phyloP scores from a whole-genome alignment of 257 asterid genomes.

The Paulownia fortunei region DNA sequence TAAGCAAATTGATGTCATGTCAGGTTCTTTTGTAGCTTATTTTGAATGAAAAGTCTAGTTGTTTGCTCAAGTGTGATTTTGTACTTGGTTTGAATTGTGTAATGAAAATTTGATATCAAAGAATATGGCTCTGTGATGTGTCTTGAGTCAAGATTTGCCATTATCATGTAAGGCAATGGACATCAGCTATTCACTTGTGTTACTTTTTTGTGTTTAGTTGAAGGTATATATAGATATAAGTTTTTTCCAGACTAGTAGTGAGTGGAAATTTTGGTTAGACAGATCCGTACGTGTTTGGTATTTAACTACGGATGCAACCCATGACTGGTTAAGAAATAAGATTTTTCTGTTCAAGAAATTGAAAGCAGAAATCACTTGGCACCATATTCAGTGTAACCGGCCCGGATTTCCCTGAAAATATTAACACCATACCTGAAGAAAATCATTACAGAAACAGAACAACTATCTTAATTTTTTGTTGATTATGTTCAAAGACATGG shows the following conservation, averaged over 20 bases:
- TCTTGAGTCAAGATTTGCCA: neutral
- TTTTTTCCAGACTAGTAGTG: neutral
- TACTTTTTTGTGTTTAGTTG: constrained; percentile 20
- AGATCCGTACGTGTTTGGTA: neutral
- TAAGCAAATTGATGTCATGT: neutral
- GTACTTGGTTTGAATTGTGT: too few species aligned
- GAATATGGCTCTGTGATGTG: neutral
- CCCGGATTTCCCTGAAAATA: too few species aligned
- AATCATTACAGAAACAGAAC: neutral
- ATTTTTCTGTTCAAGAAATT: too few species aligned
- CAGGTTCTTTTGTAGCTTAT: neutral
- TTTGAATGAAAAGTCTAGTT: neutral
- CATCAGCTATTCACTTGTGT: neutral
- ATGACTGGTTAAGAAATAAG: too few species aligned
- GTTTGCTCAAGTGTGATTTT: constrained; percentile 28
- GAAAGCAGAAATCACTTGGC: too few species aligned
- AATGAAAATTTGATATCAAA: constrained; percentile 36
- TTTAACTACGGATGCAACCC: neutral
- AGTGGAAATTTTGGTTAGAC: constrained; percentile 29
- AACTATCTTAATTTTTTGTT: neutral
- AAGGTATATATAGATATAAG: neutral
- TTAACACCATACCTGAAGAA: neutral
- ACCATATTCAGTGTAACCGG: too few species aligned
- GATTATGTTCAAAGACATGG: too few species aligned
- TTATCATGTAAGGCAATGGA: neutral